Conservation (phyloP, 345 rosid genomes). For the Isatis tinctoria region DNA sequence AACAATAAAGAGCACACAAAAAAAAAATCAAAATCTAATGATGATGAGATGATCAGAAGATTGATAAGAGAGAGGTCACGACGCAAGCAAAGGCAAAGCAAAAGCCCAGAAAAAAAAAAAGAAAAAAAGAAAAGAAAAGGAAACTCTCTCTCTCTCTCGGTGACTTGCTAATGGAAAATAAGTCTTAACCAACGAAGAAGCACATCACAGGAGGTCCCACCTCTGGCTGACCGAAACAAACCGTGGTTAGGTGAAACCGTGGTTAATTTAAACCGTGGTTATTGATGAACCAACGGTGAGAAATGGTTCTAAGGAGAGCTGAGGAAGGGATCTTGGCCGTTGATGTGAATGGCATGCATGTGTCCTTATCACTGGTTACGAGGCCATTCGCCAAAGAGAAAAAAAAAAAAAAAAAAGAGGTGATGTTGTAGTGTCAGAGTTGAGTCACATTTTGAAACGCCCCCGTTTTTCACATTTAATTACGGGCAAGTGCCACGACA, state of each 20-base stretch:
- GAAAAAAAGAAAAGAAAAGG: no score
- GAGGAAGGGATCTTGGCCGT: conserved; percentile 41
- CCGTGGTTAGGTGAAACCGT: conserved; percentile 20
- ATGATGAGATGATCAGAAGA: conserved; percentile 25
- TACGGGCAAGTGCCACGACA: conserved; percentile 10
- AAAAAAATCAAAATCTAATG: conserved; percentile 16
- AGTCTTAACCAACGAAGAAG: conserved; percentile 22
- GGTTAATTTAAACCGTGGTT: conserved; percentile 3
- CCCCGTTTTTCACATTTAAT: background rate
- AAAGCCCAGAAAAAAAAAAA: background rate
- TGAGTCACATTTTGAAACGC: background rate
- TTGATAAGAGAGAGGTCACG: conserved; percentile 14
- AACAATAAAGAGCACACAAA: background rate
- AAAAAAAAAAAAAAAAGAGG: conserved; percentile 3
- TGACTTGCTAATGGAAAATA: conserved; percentile 22
- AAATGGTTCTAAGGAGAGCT: background rate
- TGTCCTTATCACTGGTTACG: conserved; percentile 50
- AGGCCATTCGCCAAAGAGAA: conserved; percentile 28
- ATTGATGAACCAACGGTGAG: conserved; percentile 37
- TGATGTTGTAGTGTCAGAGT: conserved; percentile 21
- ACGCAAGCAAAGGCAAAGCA: background rate
- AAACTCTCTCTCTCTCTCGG: background rate
- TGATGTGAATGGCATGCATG: conserved; percentile 48
- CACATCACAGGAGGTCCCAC: conserved; percentile 17
- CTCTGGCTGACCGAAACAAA: conserved; percentile 23